These are phyloP conservation scores for Kazachstania sp. DNA, from an alignment of 1,139 yeast species.

Conservation along the genomic window DNA sequence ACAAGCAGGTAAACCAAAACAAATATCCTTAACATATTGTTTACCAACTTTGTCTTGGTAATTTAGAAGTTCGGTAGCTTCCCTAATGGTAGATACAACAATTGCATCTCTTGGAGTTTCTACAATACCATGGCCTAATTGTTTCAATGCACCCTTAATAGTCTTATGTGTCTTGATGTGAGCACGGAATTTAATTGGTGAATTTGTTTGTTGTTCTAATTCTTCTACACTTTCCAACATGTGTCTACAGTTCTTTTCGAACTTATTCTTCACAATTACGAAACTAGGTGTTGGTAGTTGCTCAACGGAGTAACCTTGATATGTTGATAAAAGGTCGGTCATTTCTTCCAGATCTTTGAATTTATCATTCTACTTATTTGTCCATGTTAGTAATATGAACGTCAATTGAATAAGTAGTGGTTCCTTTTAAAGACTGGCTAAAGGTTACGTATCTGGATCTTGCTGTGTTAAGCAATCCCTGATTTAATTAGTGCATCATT, in stretches of 20 bases:
- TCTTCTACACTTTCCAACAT: conserved; percentile 34
- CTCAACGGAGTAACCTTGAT: conserved; percentile 16
- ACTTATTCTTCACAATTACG: conserved; percentile 35
- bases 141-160: conserved; percentile 39
- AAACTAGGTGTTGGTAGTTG: conserved; percentile 51
- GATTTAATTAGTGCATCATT: too few species aligned
- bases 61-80: conserved; percentile 50
- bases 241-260: conserved; percentile 34
- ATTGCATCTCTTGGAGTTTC: conserved; percentile 38
- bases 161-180: conserved; percentile 74
- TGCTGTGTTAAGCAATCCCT: too few species aligned
- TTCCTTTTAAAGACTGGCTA: too few species aligned
- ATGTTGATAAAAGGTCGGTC: conserved; percentile 12
- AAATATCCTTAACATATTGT: conserved; percentile 48
- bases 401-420: too few species aligned
- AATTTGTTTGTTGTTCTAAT: conserved; percentile 13
- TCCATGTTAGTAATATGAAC: too few species aligned
- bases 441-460: too few species aligned
- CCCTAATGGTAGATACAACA: conserved; percentile 64
- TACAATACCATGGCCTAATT: conserved; percentile 35
- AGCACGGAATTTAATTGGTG: conserved; percentile 43
- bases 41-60: conserved; percentile 33
- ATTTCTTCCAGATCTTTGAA: conserved; percentile 1
- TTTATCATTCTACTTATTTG: too few species aligned
- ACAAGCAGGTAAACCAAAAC: conserved; percentile 63